Evolutionary conservation across 768 basidiomycete species (phyloP).

Genomic region (Lenzites betulinus): DNA sequence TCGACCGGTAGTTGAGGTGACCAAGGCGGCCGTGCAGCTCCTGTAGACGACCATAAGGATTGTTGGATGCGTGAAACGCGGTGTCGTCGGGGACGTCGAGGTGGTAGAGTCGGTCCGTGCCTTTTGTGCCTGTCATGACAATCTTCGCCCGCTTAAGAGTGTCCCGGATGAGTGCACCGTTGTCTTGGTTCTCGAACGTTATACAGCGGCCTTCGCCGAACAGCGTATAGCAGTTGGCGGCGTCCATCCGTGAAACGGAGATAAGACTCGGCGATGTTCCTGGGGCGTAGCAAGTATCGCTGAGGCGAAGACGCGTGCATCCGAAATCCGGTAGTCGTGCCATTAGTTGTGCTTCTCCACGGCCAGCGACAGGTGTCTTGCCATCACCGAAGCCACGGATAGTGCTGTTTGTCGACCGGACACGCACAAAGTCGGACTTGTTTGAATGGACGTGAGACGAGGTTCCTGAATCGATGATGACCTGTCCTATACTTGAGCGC

Average conservation of each 20-base stretch:
- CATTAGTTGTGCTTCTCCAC: conserved; percentile 4
- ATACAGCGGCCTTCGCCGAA: conserved; percentile 7
- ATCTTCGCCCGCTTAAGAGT: neutral
- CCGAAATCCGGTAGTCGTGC: neutral
- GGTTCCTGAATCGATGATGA: conserved; percentile 6
- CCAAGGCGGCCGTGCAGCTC: neutral
- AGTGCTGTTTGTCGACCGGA: neutral
- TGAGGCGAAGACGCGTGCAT: conserved; percentile 1
- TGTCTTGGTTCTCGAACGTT: conserved; percentile 1
- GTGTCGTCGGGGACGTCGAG: conserved; percentile 1
- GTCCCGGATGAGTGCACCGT: neutral
- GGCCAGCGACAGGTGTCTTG: conserved; percentile 1
- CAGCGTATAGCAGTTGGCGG: conserved; percentile 12
- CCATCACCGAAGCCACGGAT: conserved; percentile 9
- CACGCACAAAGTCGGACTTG: neutral
- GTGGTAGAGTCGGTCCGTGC: conserved; percentile 6
- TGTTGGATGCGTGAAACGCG: neutral
- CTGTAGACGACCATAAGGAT: neutral
- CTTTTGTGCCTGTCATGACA: neutral
- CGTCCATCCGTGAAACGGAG: conserved; percentile 8
- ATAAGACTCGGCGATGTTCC: conserved; percentile 9
- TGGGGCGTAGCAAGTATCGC: conserved; percentile 5
- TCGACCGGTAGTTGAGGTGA: conserved; percentile 1
- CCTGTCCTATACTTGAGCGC: neutral
- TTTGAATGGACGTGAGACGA: conserved; percentile 5